Evolutionary conservation across 2,329 filamentous ascomycete genomes (phyloP).

Genomic region (Calonectria leucothoes): DNA sequence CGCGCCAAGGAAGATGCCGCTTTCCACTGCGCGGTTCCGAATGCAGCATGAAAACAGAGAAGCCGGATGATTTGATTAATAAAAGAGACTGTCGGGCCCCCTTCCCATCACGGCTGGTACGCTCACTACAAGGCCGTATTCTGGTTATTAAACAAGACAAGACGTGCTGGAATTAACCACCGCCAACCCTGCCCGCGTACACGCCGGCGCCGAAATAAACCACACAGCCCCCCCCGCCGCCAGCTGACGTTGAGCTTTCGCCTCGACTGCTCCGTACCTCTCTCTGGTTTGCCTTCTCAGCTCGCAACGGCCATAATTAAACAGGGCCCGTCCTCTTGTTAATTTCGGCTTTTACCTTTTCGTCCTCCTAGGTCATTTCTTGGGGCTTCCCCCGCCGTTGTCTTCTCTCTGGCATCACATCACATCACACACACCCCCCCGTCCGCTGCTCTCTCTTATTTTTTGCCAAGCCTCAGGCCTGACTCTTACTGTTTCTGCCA

Average conservation of each 20-base stretch:
- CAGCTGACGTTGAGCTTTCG: conserved; percentile 43
- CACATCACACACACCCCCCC: neutral
- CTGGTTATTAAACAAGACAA: neutral
- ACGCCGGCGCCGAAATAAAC: conserved; percentile 9
- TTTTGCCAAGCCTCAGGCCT: neutral
- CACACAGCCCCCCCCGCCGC: conserved; percentile 38
- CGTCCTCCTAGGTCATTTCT: neutral
- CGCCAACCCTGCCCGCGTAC: neutral
- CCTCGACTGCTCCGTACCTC: conserved; percentile 29
- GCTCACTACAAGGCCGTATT: neutral
- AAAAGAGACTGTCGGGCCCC: neutral
- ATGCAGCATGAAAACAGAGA: neutral
- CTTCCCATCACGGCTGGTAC: neutral
- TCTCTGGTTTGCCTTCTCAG: neutral
- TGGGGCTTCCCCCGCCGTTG: neutral
- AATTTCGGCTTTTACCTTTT: neutral
- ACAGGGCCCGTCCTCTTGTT: neutral
- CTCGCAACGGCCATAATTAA: neutral
- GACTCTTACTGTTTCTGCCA: conserved; percentile 9
- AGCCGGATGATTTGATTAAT: neutral
- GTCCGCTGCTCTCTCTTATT: neutral
- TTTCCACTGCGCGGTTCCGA: neutral
- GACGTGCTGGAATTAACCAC: neutral
- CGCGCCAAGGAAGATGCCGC: neutral
- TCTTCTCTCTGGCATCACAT: neutral